Conservation (phyloP, 2,329 filamentous ascomycete genomes). For the Monilinia laxa region DNA sequence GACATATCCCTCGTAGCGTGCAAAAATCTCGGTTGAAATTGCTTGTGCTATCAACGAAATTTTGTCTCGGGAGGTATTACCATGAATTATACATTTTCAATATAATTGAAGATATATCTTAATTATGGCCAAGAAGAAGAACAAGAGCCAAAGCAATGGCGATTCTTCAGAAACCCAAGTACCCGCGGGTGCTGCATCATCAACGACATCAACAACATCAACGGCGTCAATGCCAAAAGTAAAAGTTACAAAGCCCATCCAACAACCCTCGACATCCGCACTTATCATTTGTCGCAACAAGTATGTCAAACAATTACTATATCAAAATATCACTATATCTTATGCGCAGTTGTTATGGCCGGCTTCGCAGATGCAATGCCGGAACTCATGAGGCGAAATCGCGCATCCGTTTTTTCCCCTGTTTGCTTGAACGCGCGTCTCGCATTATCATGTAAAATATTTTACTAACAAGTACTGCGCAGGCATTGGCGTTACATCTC, state of each 20-base stretch:
- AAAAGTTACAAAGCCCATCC: slow-evolving; percentile 37
- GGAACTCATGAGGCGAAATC: slow-evolving; percentile 16
- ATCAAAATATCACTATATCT: not conserved
- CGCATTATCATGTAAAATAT: slow-evolving; percentile 1
- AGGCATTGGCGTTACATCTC: slow-evolving; percentile 87
- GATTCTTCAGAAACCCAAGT: slow-evolving; percentile 34
- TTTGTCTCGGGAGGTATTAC: slow-evolving; percentile 21
- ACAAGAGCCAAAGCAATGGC: slow-evolving; percentile 43
- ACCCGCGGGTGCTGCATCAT: slow-evolving; percentile 28
- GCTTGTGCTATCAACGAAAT: slow-evolving; percentile 24
- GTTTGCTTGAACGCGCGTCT: slow-evolving; percentile 7
- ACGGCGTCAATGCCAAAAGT: slow-evolving; percentile 33
- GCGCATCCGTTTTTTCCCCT: slow-evolving; percentile 6
- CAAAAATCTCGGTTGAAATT: slow-evolving; percentile 25
- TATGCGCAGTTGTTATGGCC: slow-evolving; percentile 7
- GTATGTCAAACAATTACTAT: slow-evolving; percentile 48
- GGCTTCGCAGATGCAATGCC: slow-evolving; percentile 16
- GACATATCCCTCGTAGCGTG: slow-evolving; percentile 21
- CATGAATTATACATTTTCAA: slow-evolving; percentile 18
- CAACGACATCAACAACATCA: slow-evolving; percentile 27
- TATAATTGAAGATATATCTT: slow-evolving; percentile 14
- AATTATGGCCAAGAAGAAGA: slow-evolving; percentile 51
- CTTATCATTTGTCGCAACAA: slow-evolving; percentile 67
- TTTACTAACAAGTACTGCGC: slow-evolving; percentile 23
- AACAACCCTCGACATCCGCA: slow-evolving; percentile 47